Conservation (phyloP, 163 green algal species). For the Scenedesmus sp. region DNA sequence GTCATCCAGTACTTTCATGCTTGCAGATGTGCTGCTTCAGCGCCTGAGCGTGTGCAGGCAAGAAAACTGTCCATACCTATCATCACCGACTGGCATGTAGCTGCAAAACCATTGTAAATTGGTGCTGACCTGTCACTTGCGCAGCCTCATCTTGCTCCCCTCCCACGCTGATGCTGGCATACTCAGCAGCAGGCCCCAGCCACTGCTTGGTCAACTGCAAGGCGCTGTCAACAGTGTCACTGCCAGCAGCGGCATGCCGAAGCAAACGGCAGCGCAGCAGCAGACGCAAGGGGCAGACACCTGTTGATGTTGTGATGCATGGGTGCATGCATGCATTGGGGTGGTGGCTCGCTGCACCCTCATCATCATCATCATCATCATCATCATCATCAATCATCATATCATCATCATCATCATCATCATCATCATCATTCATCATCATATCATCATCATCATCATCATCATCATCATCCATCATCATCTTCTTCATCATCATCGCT, state of each 20-base stretch:
- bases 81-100: background rate
- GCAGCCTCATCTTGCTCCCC: background rate
- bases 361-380: too few species aligned
- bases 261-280: background rate
- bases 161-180: background rate
- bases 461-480: too few species aligned
- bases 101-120: background rate
- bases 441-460: too few species aligned
- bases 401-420: too few species aligned
- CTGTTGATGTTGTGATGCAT: too few species aligned
- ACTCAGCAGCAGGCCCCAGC: background rate
- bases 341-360: too few species aligned
- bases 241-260: background rate
- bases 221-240: background rate
- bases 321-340: too few species aligned
- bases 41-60: background rate
- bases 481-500: too few species aligned
- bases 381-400: too few species aligned
- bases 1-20: too few species aligned
- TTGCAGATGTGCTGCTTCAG: background rate
- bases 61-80: background rate
- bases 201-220: slow-evolving; percentile 7
- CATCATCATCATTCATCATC: too few species aligned
- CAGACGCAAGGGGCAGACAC: too few species aligned
- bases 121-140: background rate